phyloP scores from a whole-genome alignment of 768 basidiomycete genomes.

The Strobilomyces echinocephalus region DNA sequence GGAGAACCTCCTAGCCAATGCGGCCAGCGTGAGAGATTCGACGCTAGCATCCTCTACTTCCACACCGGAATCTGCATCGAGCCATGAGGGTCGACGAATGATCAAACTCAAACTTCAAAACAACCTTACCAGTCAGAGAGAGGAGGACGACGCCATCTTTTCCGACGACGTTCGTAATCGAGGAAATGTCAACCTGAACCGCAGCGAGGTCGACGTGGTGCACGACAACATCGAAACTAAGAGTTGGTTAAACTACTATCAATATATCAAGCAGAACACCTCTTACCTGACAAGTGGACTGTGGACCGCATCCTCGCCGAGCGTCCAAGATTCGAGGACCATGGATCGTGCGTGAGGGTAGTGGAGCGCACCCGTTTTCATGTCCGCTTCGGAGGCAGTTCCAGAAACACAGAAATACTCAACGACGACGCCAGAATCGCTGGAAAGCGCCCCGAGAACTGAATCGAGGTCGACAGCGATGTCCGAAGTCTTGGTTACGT shows the following conservation, averaged over 20 bases:
- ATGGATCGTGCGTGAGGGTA: constrained; percentile 13
- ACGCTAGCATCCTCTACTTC: constrained; percentile 13
- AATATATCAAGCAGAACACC: neutral
- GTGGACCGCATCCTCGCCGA: constrained; percentile 3
- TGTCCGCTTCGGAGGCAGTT: constrained; percentile 19
- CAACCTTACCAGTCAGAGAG: constrained; percentile 17
- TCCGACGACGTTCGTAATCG: constrained; percentile 24
- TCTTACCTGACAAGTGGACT: constrained; percentile 12
- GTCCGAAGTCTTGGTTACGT: constrained; percentile 18
- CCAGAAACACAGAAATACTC: constrained; percentile 19
- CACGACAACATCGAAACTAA: constrained; percentile 11
- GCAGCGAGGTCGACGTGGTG: constrained; percentile 20
- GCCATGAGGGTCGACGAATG: neutral
- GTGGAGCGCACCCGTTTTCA: constrained; percentile 14
- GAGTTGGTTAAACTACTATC: neutral
- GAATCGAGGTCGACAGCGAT: constrained; percentile 17
- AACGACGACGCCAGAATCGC: constrained; percentile 11
- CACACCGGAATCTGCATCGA: constrained; percentile 13
- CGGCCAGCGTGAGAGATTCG: constrained; percentile 12
- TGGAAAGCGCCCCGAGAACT: constrained; percentile 14
- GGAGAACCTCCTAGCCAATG: constrained; percentile 11
- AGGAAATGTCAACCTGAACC: constrained; percentile 16
- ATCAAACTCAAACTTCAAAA: neutral
- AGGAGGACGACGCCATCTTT: constrained; percentile 20
- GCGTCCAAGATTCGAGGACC: constrained; percentile 20